Conservation (phyloP, 2,329 filamentous ascomycete genomes). For the Tolypocladium tundrense region DNA sequence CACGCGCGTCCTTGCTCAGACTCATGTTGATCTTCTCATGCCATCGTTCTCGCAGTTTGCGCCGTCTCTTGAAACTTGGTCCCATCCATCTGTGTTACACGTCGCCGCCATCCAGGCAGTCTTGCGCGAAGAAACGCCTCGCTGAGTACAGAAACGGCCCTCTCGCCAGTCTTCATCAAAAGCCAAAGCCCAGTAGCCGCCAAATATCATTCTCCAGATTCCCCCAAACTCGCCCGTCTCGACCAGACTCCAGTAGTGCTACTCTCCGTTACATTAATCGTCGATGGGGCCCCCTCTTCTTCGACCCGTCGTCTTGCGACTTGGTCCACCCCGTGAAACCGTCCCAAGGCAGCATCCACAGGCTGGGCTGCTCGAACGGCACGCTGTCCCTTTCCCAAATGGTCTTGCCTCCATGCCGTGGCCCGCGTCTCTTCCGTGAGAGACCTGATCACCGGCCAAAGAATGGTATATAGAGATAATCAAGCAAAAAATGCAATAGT, state of each 20-base stretch:
- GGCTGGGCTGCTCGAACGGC: not conserved
- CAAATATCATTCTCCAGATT: not conserved
- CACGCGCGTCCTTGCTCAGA: no score
- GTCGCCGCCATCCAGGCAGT: not conserved
- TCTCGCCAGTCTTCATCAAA: not conserved
- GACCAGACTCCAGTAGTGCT: not conserved
- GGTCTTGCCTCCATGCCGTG: not conserved
- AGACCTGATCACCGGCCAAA: not conserved
- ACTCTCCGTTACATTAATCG: not conserved
- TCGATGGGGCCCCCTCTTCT: not conserved
- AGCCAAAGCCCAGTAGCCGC: not conserved
- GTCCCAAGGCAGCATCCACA: not conserved
- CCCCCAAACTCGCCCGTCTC: not conserved
- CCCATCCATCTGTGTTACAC: not conserved
- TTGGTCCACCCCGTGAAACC: not conserved
- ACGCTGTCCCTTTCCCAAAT: not conserved
- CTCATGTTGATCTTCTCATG: not conserved
- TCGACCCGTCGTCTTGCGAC: not conserved
- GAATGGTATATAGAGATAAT: not conserved
- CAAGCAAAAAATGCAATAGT: not conserved
- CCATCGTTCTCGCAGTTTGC: not conserved
- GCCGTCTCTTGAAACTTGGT: not conserved
- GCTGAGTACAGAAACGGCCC: not conserved
- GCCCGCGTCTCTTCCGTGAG: not conserved
- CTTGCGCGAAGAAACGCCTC: not conserved